These are phyloP conservation scores for Xerocomus spinulosus DNA, from an alignment of 768 basidiomycete genomes.

Conservation along the genomic window DNA sequence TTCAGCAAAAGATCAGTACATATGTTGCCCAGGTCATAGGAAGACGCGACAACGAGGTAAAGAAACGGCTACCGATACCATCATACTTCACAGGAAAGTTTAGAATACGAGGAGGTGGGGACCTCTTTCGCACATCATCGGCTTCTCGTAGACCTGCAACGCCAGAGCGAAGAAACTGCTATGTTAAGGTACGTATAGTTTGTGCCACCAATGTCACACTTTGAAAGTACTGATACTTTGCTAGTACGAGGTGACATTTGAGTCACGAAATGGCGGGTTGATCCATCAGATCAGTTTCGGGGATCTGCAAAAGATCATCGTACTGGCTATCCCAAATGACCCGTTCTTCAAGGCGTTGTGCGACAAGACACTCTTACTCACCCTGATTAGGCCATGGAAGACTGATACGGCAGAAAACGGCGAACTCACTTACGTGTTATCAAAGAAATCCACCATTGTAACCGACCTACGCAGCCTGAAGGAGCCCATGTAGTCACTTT, in stretches of 20 bases:
- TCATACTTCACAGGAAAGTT: constrained; percentile 23
- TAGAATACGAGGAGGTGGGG: constrained; percentile 22
- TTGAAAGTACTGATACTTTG: neutral
- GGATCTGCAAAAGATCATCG: constrained; percentile 14
- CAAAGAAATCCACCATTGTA: too few relatives aligned
- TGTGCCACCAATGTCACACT: too few relatives aligned
- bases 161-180: constrained; percentile 11
- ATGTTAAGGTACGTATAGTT: constrained; percentile 3
- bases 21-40: neutral
- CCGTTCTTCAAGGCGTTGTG: constrained; percentile 1
- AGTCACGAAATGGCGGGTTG: neutral
- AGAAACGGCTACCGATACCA: neutral
- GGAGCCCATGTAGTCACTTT: too few relatives aligned
- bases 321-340: constrained; percentile 5
- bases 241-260: constrained; percentile 7
- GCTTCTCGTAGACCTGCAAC: neutral
- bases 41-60: neutral
- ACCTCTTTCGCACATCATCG: constrained; percentile 13
- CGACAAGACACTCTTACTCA: constrained; percentile 9
- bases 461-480: too few relatives aligned
- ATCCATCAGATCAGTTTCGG: constrained; percentile 11
- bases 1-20: constrained; percentile 14
- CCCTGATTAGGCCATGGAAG: constrained; percentile 13
- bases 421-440: too few relatives aligned
- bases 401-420: neutral